Evolutionary conservation across 352 stramenopile species (phyloP).

Genomic region (Globisporangium camurandrum): DNA sequence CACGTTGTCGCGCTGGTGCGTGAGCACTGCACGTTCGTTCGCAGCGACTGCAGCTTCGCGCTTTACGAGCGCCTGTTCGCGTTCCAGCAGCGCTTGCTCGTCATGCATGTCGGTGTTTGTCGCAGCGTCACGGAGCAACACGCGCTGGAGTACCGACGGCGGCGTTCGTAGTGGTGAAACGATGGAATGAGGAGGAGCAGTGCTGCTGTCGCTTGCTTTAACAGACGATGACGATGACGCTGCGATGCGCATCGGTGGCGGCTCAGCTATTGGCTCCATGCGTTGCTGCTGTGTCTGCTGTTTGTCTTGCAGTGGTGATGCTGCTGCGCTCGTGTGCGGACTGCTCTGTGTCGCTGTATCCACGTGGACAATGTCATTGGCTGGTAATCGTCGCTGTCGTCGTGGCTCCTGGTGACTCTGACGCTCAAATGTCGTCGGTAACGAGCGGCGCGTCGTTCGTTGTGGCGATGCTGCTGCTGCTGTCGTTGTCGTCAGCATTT

Average conservation of each 20-base stretch:
- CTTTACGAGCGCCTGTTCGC: conserved; percentile 25
- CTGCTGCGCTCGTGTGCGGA: not conserved
- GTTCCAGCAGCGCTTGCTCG: conserved; percentile 36
- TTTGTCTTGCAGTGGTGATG: too few relatives aligned
- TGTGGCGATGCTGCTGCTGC: not conserved
- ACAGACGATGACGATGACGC: too few relatives aligned
- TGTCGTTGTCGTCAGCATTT: not conserved
- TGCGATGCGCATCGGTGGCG: too few relatives aligned
- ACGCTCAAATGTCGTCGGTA: not conserved
- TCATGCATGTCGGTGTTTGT: conserved; percentile 58
- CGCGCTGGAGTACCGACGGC: not conserved
- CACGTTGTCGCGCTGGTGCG: conserved; percentile 20
- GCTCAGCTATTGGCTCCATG: too few relatives aligned
- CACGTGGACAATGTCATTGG: too few relatives aligned
- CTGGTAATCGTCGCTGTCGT: too few relatives aligned
- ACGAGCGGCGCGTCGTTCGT: not conserved
- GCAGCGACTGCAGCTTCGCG: conserved; percentile 28
- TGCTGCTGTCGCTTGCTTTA: too few relatives aligned
- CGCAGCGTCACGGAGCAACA: conserved; percentile 18
- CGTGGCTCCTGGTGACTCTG: not conserved
- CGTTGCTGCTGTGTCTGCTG: too few relatives aligned
- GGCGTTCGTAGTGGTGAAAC: too few relatives aligned
- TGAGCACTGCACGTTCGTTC: conserved; percentile 27
- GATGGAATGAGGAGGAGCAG: too few relatives aligned
- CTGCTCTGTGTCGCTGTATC: not conserved